Evolutionary conservation across 208 protist species (phyloP).

Genomic region (Dictyostelium gargantuum): DNA sequence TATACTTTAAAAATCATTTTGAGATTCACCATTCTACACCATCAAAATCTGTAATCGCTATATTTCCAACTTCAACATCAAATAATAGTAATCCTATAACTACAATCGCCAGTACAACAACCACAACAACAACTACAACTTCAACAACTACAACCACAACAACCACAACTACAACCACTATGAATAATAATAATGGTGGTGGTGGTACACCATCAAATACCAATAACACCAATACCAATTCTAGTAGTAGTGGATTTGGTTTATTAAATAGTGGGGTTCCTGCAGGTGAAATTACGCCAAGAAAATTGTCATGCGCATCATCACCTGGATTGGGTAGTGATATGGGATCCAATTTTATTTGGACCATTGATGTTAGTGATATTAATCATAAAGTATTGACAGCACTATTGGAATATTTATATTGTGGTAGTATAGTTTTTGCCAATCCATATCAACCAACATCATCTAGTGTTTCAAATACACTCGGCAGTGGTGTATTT

Average conservation of each 20-base stretch:
- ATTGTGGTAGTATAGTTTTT: constrained; percentile 9
- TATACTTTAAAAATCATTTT: constrained; percentile 41
- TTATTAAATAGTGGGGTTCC: neutral
- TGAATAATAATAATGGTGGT: neutral
- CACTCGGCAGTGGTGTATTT: neutral
- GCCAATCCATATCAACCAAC: neutral
- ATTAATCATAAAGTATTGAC: neutral
- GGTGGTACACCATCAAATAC: neutral
- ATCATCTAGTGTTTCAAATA: neutral
- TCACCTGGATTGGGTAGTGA: neutral
- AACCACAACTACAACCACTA: neutral
- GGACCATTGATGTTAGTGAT: constrained; percentile 27
- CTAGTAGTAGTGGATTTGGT: neutral
- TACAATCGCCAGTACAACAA: neutral
- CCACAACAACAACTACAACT: neutral
- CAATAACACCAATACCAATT: no score
- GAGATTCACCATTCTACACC: neutral
- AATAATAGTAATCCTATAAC: neutral
- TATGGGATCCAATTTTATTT: neutral
- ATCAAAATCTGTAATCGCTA: neutral
- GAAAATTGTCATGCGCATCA: neutral
- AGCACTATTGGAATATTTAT: constrained; percentile 18
- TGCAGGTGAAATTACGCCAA: neutral
- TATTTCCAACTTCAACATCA: neutral
- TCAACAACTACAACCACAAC: neutral